Percentiles rank a stretch among this genome's conserved stretches.
phyloP scores from a whole-genome alignment of 345 rosid species.

The Acer campestre region DNA sequence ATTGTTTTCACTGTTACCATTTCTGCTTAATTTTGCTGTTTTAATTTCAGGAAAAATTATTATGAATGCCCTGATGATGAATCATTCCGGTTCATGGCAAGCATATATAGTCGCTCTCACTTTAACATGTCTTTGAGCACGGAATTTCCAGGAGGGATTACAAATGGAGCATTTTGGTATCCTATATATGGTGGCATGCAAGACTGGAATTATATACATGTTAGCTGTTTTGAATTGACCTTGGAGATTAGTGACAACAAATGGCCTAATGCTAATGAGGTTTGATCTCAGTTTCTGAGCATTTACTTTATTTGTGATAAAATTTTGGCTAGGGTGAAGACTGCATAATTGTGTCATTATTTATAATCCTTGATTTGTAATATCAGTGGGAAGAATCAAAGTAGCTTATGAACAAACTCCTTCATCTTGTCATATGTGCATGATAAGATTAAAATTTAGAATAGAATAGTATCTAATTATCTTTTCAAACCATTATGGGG shows the following conservation, averaged over 20 bases:
- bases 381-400: neutral
- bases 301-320: neutral
- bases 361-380: neutral
- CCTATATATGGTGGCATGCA: conserved; percentile 99
- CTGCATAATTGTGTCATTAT: neutral
- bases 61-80: conserved; percentile 90
- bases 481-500: neutral
- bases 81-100: conserved; percentile 79
- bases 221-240: conserved; percentile 95
- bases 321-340: neutral
- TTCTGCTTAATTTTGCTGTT: conserved; percentile 8
- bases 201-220: conserved; percentile 97
- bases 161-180: conserved; percentile 96
- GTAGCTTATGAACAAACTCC: neutral
- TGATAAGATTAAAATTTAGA: conserved; percentile 1
- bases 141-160: conserved; percentile 90
- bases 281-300: conserved; percentile 30
- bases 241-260: conserved; percentile 90
- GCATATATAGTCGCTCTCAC: conserved; percentile 77
- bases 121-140: conserved; percentile 88
- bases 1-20: conserved; percentile 11
- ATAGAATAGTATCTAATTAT: neutral
- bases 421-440: neutral
- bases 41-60: conserved; percentile 70
- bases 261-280: conserved; percentile 94